A percentile compares a stretch with the other conserved stretches of the same genome.
Evolutionary conservation across 2,329 filamentous ascomycete genomes (phyloP).

Genomic region (Mycosphaerella sp.): DNA sequence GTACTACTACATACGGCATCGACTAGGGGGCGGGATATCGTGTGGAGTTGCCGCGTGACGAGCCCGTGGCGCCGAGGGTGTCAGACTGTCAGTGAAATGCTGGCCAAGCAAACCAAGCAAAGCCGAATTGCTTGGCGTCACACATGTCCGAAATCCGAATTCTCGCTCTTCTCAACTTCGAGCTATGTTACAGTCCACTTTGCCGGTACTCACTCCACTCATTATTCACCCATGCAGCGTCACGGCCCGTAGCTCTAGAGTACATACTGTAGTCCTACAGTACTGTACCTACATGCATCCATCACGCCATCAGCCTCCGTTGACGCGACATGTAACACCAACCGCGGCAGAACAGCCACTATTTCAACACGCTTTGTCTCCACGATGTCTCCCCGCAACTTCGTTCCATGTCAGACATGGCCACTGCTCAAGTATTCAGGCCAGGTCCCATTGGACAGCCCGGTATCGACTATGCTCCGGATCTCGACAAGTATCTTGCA

Average conservation of each 20-base stretch:
- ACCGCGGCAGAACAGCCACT: constrained; percentile 4
- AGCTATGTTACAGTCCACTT: too few species aligned
- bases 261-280: too few species aligned
- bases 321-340: constrained; percentile 6
- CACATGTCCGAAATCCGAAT: too few species aligned
- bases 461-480: constrained; percentile 54
- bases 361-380: background rate
- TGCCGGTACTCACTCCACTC: too few species aligned
- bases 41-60: too few species aligned
- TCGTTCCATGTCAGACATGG: constrained; percentile 6
- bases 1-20: too few species aligned
- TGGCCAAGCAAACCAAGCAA: background rate
- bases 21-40: too few species aligned
- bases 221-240: too few species aligned
- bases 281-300: too few species aligned
- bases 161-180: too few species aligned
- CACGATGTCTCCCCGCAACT: background rate
- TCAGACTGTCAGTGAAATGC: too few species aligned
- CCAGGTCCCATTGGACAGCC: constrained; percentile 40
- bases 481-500: constrained; percentile 49
- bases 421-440: constrained; percentile 13
- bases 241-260: background rate
- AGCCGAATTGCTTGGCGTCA: background rate
- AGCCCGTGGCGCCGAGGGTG: too few species aligned
- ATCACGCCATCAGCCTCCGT: constrained; percentile 7